phyloP scores from a whole-genome alignment of 78 protist genomes.

The Abeoforma whisleri region DNA sequence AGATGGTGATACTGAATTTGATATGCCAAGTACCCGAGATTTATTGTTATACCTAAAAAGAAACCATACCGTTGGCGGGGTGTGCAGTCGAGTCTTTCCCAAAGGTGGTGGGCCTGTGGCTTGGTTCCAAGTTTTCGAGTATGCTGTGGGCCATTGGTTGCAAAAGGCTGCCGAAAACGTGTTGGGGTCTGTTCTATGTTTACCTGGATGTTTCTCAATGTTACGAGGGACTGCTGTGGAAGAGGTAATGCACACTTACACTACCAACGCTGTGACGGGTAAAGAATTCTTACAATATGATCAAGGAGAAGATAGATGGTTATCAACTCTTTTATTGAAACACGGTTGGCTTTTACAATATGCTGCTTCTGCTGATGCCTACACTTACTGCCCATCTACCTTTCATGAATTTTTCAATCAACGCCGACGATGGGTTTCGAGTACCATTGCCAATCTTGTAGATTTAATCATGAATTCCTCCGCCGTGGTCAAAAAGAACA shows the following conservation, averaged over 20 bases:
- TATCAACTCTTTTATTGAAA: slow-evolving; percentile 21
- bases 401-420: slow-evolving; percentile 33
- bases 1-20: slow-evolving; percentile 29
- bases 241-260: too few species aligned
- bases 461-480: too few species aligned
- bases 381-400: slow-evolving; percentile 11
- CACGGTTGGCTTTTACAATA: slow-evolving; percentile 31
- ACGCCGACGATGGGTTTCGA: slow-evolving; percentile 5
- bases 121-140: slow-evolving; percentile 35
- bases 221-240: too few species aligned
- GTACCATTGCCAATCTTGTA: slow-evolving; percentile 30
- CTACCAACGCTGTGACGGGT: too few species aligned
- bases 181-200: slow-evolving; percentile 28
- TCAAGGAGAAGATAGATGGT: slow-evolving; percentile 41
- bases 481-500: too few species aligned
- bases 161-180: slow-evolving; percentile 21
- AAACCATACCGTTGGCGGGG: slow-evolving; percentile 29
- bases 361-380: slow-evolving; percentile 21
- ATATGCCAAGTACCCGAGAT: neutral
- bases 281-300: neutral
- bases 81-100: slow-evolving; percentile 26
- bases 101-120: slow-evolving; percentile 9
- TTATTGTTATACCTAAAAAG: slow-evolving; percentile 13
- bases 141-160: slow-evolving; percentile 22
- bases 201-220: slow-evolving; percentile 34